Percentiles rank a stretch among this genome's conserved stretches.
These are phyloP conservation scores for Peterozyma toletana DNA, from an alignment of 805 yeast species.

Conservation along the genomic window DNA sequence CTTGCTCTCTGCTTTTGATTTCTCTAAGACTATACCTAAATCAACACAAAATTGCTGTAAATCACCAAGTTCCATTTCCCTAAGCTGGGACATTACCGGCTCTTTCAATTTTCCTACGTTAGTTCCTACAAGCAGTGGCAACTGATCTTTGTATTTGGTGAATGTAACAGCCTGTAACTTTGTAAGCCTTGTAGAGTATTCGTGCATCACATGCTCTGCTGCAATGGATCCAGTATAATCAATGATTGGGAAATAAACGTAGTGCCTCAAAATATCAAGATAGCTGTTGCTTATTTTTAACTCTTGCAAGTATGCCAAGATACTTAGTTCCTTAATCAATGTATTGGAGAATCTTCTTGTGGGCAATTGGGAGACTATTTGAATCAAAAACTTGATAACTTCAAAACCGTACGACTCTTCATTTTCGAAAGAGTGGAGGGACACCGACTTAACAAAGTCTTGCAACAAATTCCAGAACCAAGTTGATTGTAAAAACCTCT, in stretches of 20 bases:
- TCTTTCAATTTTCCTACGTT: not conserved
- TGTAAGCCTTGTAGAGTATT: not conserved
- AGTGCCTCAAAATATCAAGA: constrained; percentile 14
- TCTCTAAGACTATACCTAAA: too few relatives aligned
- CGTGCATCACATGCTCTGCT: constrained; percentile 10
- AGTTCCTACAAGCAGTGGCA: not conserved
- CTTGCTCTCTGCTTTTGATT: too few relatives aligned
- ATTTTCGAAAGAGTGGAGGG: not conserved
- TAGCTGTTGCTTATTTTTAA: constrained; percentile 1
- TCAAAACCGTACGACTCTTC: constrained; percentile 5
- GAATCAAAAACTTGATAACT: constrained; percentile 17
- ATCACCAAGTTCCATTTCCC: too few relatives aligned
- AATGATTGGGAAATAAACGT: constrained; percentile 30
- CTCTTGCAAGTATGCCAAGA: constrained; percentile 12
- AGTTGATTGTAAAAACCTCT: constrained; percentile 13
- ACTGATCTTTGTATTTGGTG: not conserved
- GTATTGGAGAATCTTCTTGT: constrained; percentile 28
- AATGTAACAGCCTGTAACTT: not conserved
- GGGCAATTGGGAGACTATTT: constrained; percentile 30
- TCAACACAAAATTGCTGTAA: too few relatives aligned
- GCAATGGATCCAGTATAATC: constrained; percentile 28
- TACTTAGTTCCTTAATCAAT: constrained; percentile 19
- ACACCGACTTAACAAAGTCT: constrained; percentile 10
- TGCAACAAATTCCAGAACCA: constrained; percentile 19
- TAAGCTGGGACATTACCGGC: too few relatives aligned